These are phyloP conservation scores for Amaranthus cruentus DNA, from an alignment of 148 eudicot genomes.

Conservation along the genomic window DNA sequence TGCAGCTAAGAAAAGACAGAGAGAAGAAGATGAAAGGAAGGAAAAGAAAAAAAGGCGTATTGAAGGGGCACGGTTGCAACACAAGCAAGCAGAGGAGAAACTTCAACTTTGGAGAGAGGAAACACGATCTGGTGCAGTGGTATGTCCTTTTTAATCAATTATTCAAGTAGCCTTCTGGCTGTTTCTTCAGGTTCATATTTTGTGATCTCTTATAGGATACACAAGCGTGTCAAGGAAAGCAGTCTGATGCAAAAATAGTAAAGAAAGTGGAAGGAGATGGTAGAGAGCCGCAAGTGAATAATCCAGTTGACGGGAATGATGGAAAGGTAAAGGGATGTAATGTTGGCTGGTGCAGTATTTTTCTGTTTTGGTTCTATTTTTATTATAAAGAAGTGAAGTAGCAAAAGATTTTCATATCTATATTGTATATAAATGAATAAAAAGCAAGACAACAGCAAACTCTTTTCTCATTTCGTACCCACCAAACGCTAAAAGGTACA, in stretches of 20 bases:
- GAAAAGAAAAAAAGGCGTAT: constrained; percentile 69
- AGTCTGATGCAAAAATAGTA: constrained; percentile 23
- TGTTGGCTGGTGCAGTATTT: neutral
- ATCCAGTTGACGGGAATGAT: constrained; percentile 25
- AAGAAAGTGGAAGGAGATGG: constrained; percentile 26
- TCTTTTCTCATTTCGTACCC: too few relatives aligned
- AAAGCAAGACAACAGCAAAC: too few relatives aligned
- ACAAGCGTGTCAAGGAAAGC: constrained; percentile 31
- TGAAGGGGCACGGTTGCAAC: constrained; percentile 54
- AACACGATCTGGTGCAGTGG: constrained; percentile 32
- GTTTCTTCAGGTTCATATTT: constrained; percentile 21
- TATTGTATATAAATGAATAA: too few relatives aligned
- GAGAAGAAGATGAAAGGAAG: constrained; percentile 84
- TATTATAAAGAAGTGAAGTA: too few relatives aligned
- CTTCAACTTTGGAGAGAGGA: constrained; percentile 42
- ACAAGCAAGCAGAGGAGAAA: constrained; percentile 53
- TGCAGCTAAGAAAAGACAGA: constrained; percentile 67
- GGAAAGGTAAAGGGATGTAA: constrained; percentile 35
- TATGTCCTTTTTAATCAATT: constrained; percentile 20
- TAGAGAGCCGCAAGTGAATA: constrained; percentile 30
- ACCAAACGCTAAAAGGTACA: too few relatives aligned
- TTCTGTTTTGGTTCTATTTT: too few relatives aligned
- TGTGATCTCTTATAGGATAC: constrained; percentile 33
- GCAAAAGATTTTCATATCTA: too few relatives aligned
- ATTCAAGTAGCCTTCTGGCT: constrained; percentile 3